Conservation (phyloP, 2,329 filamentous ascomycete species). For the Aspergillus ruber region DNA sequence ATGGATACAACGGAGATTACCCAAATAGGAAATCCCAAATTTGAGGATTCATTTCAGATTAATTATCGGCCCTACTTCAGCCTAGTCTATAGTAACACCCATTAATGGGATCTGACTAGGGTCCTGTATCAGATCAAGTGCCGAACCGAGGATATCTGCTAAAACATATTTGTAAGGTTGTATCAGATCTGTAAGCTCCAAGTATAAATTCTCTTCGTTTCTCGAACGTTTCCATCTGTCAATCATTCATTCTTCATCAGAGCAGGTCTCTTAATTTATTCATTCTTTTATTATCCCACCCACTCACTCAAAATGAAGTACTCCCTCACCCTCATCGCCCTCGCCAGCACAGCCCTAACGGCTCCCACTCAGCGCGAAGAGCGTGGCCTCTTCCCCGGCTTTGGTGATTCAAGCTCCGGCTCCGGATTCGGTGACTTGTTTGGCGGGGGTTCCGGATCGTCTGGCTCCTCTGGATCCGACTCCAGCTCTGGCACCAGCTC, state of each 20-base stretch:
- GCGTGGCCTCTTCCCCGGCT: slow-evolving; percentile 17
- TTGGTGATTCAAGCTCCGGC: background rate
- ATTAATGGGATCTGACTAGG: background rate
- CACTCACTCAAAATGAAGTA: background rate
- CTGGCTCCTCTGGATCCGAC: background rate
- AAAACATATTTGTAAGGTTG: background rate
- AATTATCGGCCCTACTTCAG: too few relatives aligned
- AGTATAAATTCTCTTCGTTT: background rate
- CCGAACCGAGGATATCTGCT: background rate
- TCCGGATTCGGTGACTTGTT: background rate
- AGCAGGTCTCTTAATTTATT: background rate
- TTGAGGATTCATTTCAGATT: background rate
- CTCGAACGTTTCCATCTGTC: background rate
- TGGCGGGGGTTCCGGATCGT: background rate
- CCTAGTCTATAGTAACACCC: too few relatives aligned
- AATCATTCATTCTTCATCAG: background rate
- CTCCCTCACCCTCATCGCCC: background rate
- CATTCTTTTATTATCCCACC: background rate
- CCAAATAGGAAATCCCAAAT: background rate
- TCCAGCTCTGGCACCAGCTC: background rate
- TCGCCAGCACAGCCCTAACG: background rate
- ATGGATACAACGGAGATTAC: background rate
- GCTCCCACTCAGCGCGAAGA: background rate
- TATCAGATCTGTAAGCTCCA: too few relatives aligned
- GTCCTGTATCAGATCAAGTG: background rate